Evolutionary conservation across 495 filamentous ascomycete species (phyloP), one percentile per base, ranked within the genome.

Genomic region (Corynascus novoguineensis): DNA sequence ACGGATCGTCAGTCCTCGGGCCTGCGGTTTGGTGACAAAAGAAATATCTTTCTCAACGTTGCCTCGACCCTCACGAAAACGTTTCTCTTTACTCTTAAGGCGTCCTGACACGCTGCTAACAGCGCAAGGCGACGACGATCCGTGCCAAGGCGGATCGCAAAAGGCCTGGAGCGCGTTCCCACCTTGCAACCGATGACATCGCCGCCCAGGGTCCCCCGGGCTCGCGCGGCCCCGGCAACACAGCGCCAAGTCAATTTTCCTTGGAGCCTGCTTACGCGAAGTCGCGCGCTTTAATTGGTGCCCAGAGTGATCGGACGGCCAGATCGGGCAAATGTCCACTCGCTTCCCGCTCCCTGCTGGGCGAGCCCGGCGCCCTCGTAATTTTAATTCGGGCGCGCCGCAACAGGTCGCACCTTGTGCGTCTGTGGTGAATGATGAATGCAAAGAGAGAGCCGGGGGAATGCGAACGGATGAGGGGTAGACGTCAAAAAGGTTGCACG

Each of bases 221-320:
- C 22, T 52, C 52, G 41, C 49, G 14, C 48, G 29, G 29, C 28
- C 48, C 48, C 22, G 48, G 40, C 35, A 35, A 3, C 15, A 28
- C 22, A 22, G 27, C 50, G 45, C 57, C 50, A 49, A 59, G 45
- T 37, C 50, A 2, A 14, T 28, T 44, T n/a, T 17, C 37, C 44
- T 27, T n/a, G 37, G 45, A 15, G 50, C 11, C 55, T 31, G n/a
- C 25, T 50, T 50, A 58, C 50, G 44, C 50, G 59, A 55, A 42
- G 22, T 31, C 40, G 32, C 42, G 21, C 37, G 12, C 44, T 28
- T 35, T 62, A 55, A 62, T 62, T 62, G 60, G 60, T 55, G 60
- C 60, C 60, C 60, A 62, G 54, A 53, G 9, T 45, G 48, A 58
- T 58, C 55, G 55, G 49, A 53, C 31, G 48, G 38, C 41, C 40